Conservation (phyloP, 73 alveolate species). For the Paramecium tetraurelia region DNA sequence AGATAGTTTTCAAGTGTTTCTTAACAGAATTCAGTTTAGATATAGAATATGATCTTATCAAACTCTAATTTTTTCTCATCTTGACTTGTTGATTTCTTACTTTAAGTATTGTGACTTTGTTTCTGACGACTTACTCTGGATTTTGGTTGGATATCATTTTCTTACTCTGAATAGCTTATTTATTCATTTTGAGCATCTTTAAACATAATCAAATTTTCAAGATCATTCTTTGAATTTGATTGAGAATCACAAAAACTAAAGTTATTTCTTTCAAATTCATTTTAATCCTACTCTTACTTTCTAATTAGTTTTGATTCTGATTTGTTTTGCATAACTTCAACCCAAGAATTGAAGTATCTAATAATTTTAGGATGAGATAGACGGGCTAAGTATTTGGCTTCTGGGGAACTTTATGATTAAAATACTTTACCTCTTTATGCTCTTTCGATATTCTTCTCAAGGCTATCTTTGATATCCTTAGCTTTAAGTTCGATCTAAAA, state of each 20-base stretch:
- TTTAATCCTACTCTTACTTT: conserved; percentile 21
- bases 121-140: background rate
- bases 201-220: background rate
- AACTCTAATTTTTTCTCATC: conserved; percentile 9
- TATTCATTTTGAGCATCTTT: conserved; percentile 9
- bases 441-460: background rate
- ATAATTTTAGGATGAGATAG: conserved; percentile 60
- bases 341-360: conserved; percentile 59
- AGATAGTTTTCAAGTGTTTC: conserved; percentile 45
- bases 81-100: conserved; percentile 19
- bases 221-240: conserved; percentile 6
- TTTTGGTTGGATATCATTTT: background rate
- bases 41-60: conserved; percentile 48
- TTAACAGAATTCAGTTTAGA: conserved; percentile 49
- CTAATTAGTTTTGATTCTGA: background rate
- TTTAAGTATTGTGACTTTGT: background rate
- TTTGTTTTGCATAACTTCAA: conserved; percentile 40
- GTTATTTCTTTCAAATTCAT: conserved; percentile 1
- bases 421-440: background rate
- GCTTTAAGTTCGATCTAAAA: background rate
- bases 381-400: conserved; percentile 57
- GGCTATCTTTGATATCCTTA: background rate
- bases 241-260: background rate
- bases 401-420: background rate
- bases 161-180: conserved; percentile 7